Conservation (phyloP, 225 moss, liverwort and hornwort species). For the Anthoceros angustus region DNA sequence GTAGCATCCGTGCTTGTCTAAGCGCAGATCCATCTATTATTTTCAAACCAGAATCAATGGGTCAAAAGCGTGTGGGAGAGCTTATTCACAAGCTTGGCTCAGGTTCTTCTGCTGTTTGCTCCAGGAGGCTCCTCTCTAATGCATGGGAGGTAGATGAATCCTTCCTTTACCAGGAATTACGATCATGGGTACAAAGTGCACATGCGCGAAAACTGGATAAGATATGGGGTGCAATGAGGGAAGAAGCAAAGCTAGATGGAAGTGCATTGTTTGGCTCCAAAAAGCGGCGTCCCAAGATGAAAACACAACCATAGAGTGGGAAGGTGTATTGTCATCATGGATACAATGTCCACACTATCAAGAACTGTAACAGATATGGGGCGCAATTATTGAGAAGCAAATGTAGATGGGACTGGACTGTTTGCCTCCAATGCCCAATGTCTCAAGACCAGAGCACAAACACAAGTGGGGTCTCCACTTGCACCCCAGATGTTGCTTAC, state of each 20-base stretch:
- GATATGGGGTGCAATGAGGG: conserved; percentile 33
- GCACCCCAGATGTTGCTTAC: too few relatives aligned
- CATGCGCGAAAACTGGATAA: conserved; percentile 30
- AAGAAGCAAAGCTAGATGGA: conserved; percentile 29
- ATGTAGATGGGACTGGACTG: too few relatives aligned
- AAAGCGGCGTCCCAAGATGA: not conserved
- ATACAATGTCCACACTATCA: too few relatives aligned
- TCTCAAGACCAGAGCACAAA: too few relatives aligned
- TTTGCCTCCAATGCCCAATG: too few relatives aligned
- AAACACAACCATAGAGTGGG: not conserved
- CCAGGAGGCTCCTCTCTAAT: conserved; percentile 35
- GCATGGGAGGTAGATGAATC: conserved; percentile 38
- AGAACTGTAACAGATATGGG: too few relatives aligned
- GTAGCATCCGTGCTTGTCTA: conserved; percentile 25
- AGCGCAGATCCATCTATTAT: conserved; percentile 62
- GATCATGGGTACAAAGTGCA: conserved; percentile 64
- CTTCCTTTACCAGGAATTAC: conserved; percentile 60
- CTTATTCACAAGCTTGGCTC: conserved; percentile 47
- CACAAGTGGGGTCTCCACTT: too few relatives aligned
- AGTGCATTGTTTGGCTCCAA: not conserved
- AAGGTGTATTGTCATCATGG: too few relatives aligned
- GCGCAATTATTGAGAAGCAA: too few relatives aligned
- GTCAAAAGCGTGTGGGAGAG: conserved; percentile 66
- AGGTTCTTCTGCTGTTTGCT: conserved; percentile 25
- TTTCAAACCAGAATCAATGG: conserved; percentile 66